These are phyloP conservation scores for Pyrenula massariospora DNA, from an alignment of 495 filamentous ascomycete genomes.

Conservation along the genomic window DNA sequence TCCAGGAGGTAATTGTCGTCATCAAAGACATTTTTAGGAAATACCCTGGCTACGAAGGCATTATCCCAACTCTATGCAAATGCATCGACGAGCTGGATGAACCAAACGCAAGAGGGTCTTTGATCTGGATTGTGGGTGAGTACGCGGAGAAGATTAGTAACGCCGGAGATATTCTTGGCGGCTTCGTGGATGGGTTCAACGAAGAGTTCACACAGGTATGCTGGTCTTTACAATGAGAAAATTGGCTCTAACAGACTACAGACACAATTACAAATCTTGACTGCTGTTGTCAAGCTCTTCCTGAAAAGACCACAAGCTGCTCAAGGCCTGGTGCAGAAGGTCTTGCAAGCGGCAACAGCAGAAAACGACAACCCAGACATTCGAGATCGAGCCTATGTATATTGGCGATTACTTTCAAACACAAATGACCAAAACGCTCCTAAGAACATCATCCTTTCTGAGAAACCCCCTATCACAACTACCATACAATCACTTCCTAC, in stretches of 20 bases:
- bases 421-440: constrained; percentile 75
- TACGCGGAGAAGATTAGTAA: constrained; percentile 99
- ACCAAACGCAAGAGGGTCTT: constrained; percentile 75
- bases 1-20: constrained; percentile 94
- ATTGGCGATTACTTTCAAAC: constrained; percentile 88
- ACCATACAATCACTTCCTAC: constrained; percentile 83
- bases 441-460: constrained; percentile 80
- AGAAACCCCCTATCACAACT: constrained; percentile 86
- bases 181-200: constrained; percentile 84
- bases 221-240: background rate
- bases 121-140: constrained; percentile 98
- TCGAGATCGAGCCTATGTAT: constrained; percentile 92
- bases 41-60: constrained; percentile 95
- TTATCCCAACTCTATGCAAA: constrained; percentile 91
- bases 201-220: constrained; percentile 79
- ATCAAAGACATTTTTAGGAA: constrained; percentile 98
- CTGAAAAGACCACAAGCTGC: constrained; percentile 91
- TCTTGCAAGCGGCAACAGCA: constrained; percentile 80
- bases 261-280: constrained; percentile 91
- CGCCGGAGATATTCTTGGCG: constrained; percentile 75
- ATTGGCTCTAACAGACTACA: constrained; percentile 17
- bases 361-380: constrained; percentile 97
- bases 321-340: constrained; percentile 84
- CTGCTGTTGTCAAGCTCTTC: constrained; percentile 93
- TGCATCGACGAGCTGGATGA: constrained; percentile 97